Evolutionary conservation across 306 rosid species (phyloP).

Genomic region (Lablab purpureus): DNA sequence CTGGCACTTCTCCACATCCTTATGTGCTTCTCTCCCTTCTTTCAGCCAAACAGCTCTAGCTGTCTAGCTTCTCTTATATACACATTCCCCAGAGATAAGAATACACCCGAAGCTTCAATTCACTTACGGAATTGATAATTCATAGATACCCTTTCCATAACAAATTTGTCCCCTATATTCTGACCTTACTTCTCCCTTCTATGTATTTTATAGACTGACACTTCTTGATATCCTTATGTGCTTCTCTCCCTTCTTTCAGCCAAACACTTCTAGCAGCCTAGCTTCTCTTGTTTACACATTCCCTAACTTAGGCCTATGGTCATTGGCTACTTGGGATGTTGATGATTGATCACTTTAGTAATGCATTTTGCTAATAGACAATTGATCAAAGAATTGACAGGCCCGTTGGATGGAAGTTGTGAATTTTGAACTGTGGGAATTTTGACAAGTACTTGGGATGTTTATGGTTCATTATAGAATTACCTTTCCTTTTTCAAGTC

Average conservation of each 20-base stretch:
- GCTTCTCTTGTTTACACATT: background rate
- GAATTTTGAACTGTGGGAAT: constrained; percentile 11
- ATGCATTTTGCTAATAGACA: background rate
- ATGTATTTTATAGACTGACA: background rate
- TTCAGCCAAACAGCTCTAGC: background rate
- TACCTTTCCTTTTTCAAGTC: background rate
- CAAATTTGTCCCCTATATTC: background rate
- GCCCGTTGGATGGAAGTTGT: constrained; percentile 8
- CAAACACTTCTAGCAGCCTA: background rate
- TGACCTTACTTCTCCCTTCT: background rate
- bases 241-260: constrained; percentile 6
- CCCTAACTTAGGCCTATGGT: background rate
- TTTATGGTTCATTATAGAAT: constrained; percentile 4
- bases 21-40: background rate
- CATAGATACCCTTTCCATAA: background rate
- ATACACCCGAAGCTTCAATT: background rate
- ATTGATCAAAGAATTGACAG: constrained; percentile 14
- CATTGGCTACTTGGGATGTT: background rate
- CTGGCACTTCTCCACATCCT: background rate
- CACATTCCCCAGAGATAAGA: background rate
- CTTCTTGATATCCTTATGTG: background rate
- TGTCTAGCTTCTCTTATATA: background rate
- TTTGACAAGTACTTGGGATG: no score
- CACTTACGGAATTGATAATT: background rate
- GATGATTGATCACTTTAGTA: background rate